Evolutionary conservation across 331 rosid species (phyloP).

Genomic region (Pyrus hybrid): DNA sequence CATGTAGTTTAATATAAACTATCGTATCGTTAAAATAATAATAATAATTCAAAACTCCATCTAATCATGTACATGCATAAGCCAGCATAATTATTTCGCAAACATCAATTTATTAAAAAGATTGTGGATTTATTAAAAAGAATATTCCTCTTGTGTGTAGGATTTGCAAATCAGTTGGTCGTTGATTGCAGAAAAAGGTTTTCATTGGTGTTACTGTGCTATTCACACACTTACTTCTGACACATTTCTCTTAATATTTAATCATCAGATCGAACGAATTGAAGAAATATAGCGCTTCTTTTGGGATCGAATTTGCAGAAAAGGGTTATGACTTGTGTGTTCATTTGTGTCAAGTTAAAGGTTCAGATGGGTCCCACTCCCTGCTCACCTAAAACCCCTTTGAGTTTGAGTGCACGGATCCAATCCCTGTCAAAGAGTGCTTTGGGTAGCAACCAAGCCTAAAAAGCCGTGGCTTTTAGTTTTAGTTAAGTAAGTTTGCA

Average conservation of each 20-base stretch:
- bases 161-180: background rate
- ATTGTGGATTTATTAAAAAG: background rate
- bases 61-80: background rate
- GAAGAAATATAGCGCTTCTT: no score
- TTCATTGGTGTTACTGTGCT: no score
- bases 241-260: no score
- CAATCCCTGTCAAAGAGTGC: background rate
- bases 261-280: no score
- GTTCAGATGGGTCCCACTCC: conserved; percentile 10
- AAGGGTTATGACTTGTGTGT: background rate
- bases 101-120: background rate
- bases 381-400: no score
- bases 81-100: no score
- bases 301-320: no score
- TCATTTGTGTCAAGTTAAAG: conserved; percentile 12
- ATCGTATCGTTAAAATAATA: no score
- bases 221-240: no score
- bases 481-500: no score
- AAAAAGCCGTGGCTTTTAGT: background rate
- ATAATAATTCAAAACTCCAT: background rate
- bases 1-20: no score
- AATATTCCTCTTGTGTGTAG: background rate
- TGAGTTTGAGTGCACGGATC: conserved; percentile 11
- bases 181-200: background rate
- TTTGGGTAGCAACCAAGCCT: background rate